These are phyloP conservation scores for Saturnispora quitensis DNA, from an alignment of 805 yeast species.

Conservation along the genomic window DNA sequence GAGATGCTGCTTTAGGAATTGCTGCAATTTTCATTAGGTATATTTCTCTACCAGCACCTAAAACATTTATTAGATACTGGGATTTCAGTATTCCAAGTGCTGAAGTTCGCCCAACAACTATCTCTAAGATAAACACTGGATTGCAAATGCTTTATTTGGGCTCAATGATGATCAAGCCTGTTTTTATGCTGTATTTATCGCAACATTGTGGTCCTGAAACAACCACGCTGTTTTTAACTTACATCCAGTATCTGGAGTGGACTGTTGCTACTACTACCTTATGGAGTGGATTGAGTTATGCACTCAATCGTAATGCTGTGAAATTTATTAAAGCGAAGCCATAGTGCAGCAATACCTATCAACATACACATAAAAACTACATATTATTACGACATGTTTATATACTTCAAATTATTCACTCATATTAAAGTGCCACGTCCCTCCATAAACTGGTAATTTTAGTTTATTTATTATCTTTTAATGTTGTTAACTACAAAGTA, in stretches of 20 bases:
- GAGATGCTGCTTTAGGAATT: conserved; percentile 67
- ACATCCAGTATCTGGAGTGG: conserved; percentile 34
- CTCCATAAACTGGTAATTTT: background rate
- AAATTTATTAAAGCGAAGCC: conserved; percentile 23
- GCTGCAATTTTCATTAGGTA: conserved; percentile 69
- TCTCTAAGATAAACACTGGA: conserved; percentile 84
- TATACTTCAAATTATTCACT: background rate
- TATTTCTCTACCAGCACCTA: conserved; percentile 65
- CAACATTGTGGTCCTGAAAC: conserved; percentile 20
- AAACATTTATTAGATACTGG: conserved; percentile 61
- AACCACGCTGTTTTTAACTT: conserved; percentile 19
- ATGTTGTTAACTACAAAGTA: conserved; percentile 3
- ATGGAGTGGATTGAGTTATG: conserved; percentile 69
- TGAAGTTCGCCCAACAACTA: conserved; percentile 76
- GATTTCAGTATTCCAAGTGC: conserved; percentile 77
- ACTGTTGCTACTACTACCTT: conserved; percentile 64
- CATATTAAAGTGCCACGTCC: background rate
- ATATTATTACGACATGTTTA: background rate
- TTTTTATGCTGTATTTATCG: conserved; percentile 30
- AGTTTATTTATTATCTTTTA: background rate
- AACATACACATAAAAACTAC: background rate
- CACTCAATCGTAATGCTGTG: conserved; percentile 62
- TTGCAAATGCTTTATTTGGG: conserved; percentile 89
- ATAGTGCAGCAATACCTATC: background rate
- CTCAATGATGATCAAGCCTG: conserved; percentile 47